Base-by-base conservation (phyloP, 2,329 filamentous ascomycete species). In the Stromatinia cepivora region DNA sequence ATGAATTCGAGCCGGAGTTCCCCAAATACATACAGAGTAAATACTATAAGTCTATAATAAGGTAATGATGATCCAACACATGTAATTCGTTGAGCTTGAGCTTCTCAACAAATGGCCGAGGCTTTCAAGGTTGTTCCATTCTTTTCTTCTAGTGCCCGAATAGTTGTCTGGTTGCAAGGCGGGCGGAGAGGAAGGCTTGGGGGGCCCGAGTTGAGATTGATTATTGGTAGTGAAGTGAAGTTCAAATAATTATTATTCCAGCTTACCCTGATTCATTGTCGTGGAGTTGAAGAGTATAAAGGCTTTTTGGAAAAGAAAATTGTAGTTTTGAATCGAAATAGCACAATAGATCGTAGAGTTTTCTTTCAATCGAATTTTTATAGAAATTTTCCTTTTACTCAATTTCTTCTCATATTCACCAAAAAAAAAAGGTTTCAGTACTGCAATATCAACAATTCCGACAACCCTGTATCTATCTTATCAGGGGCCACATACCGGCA, bases 71-170 rank as follows among this genome's bases (percentile, higher is more conserved):
- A 57, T 42, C 25, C 36, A 50, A 58, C 64, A 67, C 39, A 67
- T 59, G 53, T 22, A 58, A 68, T 68, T 68, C 66, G 66, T 68
- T 68, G 66, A 68, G 66, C 66, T 63, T 56, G 17, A 28, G 22
- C 50, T 45, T 56, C 62, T 65, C 66, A 68, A 68, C 66, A 68
- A 63, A 48, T 63, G 58, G 36, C 57, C 62, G 50, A 56, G 62
- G 48, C 4, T 56, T 39, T 22, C 66, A 59, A 67, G 56, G 45
- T 50, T n/a, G 31, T 20, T 39, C 45, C 31, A 50, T 48, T 61
- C 36, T 45, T 66, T 56, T 66, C 45, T 39, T 54, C 25, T 56
- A 22, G 13, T 34, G 13, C 42, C 42, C 17, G 13, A 17, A 31
- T 11, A 9, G 58, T 34, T 1, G 15, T 53, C 22, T 13, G 34